Percentiles rank a stretch among this genome's conserved stretches.
Evolutionary conservation across 306 rosid species (phyloP).

Genomic region (Arachis stenosperma): DNA sequence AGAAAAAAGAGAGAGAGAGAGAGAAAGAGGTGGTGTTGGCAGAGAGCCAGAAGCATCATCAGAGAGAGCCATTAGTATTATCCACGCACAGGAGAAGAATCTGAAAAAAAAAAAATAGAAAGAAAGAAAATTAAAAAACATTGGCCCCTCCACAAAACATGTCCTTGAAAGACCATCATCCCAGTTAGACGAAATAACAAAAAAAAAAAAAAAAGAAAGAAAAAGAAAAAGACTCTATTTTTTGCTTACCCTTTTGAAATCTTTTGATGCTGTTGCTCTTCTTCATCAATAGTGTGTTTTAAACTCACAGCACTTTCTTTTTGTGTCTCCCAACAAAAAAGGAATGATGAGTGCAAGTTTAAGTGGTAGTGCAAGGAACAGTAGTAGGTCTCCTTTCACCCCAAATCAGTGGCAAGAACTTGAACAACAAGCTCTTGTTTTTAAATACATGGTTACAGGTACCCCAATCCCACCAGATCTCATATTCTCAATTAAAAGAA

Average conservation of each 20-base stretch:
- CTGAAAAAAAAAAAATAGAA: neutral
- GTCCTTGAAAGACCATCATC: slow-evolving; percentile 32
- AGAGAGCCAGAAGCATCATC: slow-evolving; percentile 57
- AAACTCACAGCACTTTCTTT: neutral
- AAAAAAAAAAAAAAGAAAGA: neutral
- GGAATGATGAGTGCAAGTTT: slow-evolving; percentile 59
- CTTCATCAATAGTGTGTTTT: slow-evolving; percentile 14
- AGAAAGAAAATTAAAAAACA: neutral
- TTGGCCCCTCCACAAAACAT: slow-evolving; percentile 11
- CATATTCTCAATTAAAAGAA: slow-evolving; percentile 77
- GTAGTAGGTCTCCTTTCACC: slow-evolving; percentile 79
- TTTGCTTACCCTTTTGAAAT: slow-evolving; percentile 37
- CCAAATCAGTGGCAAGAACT: slow-evolving; percentile 97
- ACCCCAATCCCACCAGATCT: slow-evolving; percentile 89
- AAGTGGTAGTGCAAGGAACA: slow-evolving; percentile 22
- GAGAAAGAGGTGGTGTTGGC: slow-evolving; percentile 39
- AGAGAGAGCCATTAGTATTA: slow-evolving; percentile 53
- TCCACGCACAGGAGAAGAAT: slow-evolving; percentile 63
- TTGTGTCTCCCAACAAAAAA: neutral
- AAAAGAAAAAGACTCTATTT: neutral
- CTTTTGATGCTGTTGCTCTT: neutral
- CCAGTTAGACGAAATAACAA: slow-evolving; percentile 19
- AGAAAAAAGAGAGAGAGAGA: neutral
- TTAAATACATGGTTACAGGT: slow-evolving; percentile 91
- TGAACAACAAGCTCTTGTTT: slow-evolving; percentile 94